These are phyloP conservation scores for Thymus quinquecostatus DNA, from an alignment of 257 asterid species.

Conservation along the genomic window DNA sequence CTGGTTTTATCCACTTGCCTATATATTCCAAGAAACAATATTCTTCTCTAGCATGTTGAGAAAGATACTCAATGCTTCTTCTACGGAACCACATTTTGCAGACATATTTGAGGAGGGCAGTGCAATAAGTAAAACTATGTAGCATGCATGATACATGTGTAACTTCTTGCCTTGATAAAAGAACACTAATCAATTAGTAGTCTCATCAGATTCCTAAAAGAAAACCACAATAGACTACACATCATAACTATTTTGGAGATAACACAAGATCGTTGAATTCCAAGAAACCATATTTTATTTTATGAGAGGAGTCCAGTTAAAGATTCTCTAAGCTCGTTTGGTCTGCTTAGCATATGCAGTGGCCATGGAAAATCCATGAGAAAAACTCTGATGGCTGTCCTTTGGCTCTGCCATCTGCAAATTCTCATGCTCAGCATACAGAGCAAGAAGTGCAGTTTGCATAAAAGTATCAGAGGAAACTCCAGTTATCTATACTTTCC, in stretches of 20 bases:
- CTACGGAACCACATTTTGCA: slow-evolving; percentile 70
- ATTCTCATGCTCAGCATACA: slow-evolving; percentile 81
- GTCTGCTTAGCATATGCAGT: slow-evolving; percentile 57
- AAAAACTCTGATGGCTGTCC: slow-evolving; percentile 33
- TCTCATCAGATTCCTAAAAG: slow-evolving; percentile 47
- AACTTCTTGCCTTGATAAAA: slow-evolving; percentile 56
- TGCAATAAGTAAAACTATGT: slow-evolving; percentile 40
- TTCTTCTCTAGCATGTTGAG: slow-evolving; percentile 43
- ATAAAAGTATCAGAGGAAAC: slow-evolving; percentile 47
- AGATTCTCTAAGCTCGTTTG: slow-evolving; percentile 44
- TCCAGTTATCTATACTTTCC: slow-evolving; percentile 59
- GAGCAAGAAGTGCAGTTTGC: slow-evolving; percentile 73
- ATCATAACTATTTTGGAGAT: slow-evolving; percentile 46
- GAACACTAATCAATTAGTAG: slow-evolving; percentile 43
- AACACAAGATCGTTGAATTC: slow-evolving; percentile 67
- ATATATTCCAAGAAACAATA: slow-evolving; percentile 72
- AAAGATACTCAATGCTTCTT: slow-evolving; percentile 47
- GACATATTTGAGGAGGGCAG: slow-evolving; percentile 69
- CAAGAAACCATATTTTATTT: slow-evolving; percentile 54
- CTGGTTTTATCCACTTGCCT: slow-evolving; percentile 46
- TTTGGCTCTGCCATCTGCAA: slow-evolving; percentile 56
- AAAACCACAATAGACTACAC: slow-evolving; percentile 41
- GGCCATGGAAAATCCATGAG: slow-evolving; percentile 56
- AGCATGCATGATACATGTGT: slow-evolving; percentile 24
- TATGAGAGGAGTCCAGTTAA: slow-evolving; percentile 51